Base-by-base conservation (phyloP, 495 filamentous ascomycete genomes). In the Penicillium argentinense region DNA sequence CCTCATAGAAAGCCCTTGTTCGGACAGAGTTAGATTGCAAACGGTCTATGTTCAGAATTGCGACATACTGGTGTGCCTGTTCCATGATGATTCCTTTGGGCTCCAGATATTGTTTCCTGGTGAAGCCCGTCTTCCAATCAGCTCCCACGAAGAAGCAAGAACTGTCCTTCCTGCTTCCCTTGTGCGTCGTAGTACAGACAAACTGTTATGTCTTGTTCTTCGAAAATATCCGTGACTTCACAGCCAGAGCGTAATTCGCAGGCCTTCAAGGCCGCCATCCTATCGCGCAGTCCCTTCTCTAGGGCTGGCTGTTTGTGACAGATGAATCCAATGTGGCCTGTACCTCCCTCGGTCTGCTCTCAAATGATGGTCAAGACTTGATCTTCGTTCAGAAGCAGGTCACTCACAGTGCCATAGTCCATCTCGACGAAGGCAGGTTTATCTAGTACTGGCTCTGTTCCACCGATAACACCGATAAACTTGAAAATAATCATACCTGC, bases 91-190 rank as follows among this genome's bases (percentile, higher is more conserved):
- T 64, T 11, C 70, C 72, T 12, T 49, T 58, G 1, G 68, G 56
- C 49, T 77, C 74, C 1, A 79, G 65, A 43, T 73, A 78, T 3
- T 69, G 49, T 50, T 79, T 79, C 25, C 74, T 54, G 1, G 72
- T 71, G 14, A 74, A 60, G 0, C 76, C 76, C 17, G 57, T 71
- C 46, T 79, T 78, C 11, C 76, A 74, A 50, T 79, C 76, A 0
- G 76, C 76, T 0, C 74, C 74, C 33, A 77, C 55, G 5, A 79
- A 60, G 41, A 68, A 79, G 8, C 58, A 52, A 0, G 63, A 54
- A 4, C 47, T 53, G 8, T 76, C 62, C 0, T 22, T 45, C 3
- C 12, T 25, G 30, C 16, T 24, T 11, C 2, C 66, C 66, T 25
- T 55, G 25, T 9, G 52, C 18, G 42, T 72, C 62, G 4, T 30